Conservation (phyloP, 2,329 filamentous ascomycete species). For the Nothophoma quercina region DNA sequence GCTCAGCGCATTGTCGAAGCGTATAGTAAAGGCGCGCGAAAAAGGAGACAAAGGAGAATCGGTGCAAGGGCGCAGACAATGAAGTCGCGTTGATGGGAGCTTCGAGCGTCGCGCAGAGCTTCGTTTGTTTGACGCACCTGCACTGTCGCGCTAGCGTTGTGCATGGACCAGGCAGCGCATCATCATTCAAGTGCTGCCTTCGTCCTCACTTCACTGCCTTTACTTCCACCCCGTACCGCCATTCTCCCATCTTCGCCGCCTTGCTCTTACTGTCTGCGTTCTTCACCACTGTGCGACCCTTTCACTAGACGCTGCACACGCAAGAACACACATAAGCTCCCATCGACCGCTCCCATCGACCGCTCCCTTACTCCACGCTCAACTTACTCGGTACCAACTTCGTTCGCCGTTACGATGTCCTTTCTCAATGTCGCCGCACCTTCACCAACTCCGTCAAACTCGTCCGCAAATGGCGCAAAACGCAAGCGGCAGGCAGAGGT, state of each 20-base stretch:
- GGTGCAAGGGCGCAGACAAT: constrained; percentile 24
- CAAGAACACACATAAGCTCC: background rate
- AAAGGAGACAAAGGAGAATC: constrained; percentile 19
- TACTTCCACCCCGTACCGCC: constrained; percentile 7
- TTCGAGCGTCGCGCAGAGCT: constrained; percentile 29
- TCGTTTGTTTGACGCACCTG: constrained; percentile 30
- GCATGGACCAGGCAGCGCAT: constrained; percentile 25
- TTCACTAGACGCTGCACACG: constrained; percentile 44
- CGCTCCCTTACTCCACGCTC: constrained; percentile 3
- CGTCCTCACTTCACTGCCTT: constrained; percentile 6
- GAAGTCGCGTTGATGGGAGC: constrained; percentile 20
- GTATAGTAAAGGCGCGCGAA: constrained; percentile 9
- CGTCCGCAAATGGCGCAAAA: constrained; percentile 53
- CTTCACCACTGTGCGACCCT: constrained; percentile 36
- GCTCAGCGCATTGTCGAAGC: constrained; percentile 35
- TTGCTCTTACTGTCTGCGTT: constrained; percentile 1
- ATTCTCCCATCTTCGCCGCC: constrained; percentile 4
- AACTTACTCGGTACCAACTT: background rate
- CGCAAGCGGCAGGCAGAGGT: constrained; percentile 65
- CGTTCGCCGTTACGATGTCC: constrained; percentile 34
- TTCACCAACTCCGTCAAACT: constrained; percentile 64
- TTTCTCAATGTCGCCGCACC: constrained; percentile 53
- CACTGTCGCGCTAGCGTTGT: constrained; percentile 18
- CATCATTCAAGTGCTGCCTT: constrained; percentile 27
- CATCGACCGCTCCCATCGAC: background rate